A percentile compares a stretch with the other conserved stretches of the same genome.
Conservation (phyloP, 495 filamentous ascomycete genomes). For the Podospora bellae-mahoneyi region DNA sequence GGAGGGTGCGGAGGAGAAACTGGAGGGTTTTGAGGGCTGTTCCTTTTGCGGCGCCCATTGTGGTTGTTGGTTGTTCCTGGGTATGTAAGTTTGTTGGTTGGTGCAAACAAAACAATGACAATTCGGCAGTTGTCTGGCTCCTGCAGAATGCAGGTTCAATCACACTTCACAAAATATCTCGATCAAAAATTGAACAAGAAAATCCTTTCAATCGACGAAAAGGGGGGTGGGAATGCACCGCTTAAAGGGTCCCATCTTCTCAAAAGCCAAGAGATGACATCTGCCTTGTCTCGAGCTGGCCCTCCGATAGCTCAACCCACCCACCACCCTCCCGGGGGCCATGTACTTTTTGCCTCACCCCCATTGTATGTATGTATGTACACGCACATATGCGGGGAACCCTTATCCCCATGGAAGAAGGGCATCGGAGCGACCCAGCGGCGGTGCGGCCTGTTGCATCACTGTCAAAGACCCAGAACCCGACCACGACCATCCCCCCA, state of each 20-base stretch:
- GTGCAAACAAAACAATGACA: background rate
- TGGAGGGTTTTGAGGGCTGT: slow-evolving; percentile 60
- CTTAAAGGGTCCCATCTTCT: background rate
- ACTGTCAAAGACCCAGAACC: slow-evolving; percentile 13
- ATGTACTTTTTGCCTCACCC: background rate
- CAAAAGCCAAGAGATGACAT: background rate
- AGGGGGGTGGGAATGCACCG: background rate
- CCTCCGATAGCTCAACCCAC: background rate
- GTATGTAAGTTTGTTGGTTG: background rate
- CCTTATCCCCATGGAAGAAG: background rate
- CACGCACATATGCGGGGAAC: background rate
- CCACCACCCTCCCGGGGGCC: too few species aligned
- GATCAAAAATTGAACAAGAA: background rate
- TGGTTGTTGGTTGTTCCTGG: too few species aligned
- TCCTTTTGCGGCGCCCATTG: slow-evolving; percentile 29
- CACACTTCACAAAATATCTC: background rate
- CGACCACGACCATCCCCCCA: background rate
- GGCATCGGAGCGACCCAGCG: background rate
- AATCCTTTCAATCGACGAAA: background rate
- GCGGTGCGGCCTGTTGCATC: slow-evolving; percentile 19
- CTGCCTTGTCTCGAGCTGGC: background rate
- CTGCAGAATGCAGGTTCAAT: background rate
- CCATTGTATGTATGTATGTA: too few species aligned
- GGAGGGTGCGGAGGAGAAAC: slow-evolving; percentile 62
- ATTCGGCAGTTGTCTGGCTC: background rate